Evolutionary conservation across 306 rosid genomes (phyloP).

Genomic region (Arachis stenosperma): DNA sequence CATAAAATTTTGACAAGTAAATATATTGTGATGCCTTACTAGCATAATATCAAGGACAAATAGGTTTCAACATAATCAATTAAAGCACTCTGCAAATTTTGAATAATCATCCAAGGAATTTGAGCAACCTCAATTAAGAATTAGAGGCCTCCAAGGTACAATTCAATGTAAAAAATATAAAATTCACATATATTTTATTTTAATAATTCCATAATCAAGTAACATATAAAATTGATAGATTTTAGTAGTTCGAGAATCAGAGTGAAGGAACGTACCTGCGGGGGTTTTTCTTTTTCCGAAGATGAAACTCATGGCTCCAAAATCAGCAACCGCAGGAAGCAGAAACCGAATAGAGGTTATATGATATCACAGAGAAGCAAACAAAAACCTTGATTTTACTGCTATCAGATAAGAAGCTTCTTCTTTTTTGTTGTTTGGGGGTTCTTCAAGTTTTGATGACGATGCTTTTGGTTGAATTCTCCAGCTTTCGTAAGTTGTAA

Average conservation of each 20-base stretch:
- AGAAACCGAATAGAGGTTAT: conserved; percentile 1
- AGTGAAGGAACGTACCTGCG: conserved; percentile 68
- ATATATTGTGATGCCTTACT: background rate
- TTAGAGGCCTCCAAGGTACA: background rate
- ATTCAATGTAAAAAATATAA: background rate
- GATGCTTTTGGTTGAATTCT: background rate
- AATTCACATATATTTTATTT: background rate
- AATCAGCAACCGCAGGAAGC: conserved; percentile 33
- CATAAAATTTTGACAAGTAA: background rate
- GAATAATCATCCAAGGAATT: background rate
- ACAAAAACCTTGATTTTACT: background rate
- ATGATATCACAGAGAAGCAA: background rate
- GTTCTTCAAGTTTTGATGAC: conserved; percentile 1
- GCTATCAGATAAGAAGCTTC: conserved; percentile 15
- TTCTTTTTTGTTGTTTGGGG: background rate
- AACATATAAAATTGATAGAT: background rate
- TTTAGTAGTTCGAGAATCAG: background rate
- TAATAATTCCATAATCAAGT: background rate
- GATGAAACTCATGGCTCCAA: conserved; percentile 73
- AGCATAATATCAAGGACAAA: background rate
- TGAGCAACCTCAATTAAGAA: conserved; percentile 4
- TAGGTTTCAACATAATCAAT: background rate
- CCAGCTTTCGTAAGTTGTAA: conserved; percentile 30
- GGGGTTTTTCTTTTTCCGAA: conserved; percentile 87
- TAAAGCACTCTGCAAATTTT: background rate